phyloP scores from a whole-genome alignment of 495 filamentous ascomycete genomes.

The Lasiosphaeriaceae sp. region DNA sequence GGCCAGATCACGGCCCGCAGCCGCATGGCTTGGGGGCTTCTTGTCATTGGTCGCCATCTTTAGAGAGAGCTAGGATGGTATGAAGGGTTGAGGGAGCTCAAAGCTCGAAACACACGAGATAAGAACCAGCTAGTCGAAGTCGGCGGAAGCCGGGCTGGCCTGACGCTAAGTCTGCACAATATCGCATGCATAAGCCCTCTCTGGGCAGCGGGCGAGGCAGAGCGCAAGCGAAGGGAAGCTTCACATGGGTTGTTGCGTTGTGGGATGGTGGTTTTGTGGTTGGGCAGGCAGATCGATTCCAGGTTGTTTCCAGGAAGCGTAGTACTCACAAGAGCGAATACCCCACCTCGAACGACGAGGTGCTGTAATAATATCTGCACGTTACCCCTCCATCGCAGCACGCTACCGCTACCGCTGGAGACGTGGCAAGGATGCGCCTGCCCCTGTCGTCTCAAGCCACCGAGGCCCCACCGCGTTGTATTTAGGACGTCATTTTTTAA shows the following conservation, averaged over 20 bases:
- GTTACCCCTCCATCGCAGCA: background rate
- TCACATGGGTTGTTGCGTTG: constrained; percentile 13
- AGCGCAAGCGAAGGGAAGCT: background rate
- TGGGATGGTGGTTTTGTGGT: too few species aligned
- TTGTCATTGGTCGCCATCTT: constrained; percentile 8
- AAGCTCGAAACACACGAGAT: background rate
- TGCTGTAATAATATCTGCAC: background rate
- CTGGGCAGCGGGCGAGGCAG: background rate
- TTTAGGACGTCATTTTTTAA: too few species aligned
- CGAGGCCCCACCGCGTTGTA: too few species aligned
- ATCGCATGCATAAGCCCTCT: background rate
- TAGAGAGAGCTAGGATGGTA: background rate
- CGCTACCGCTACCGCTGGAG: too few species aligned
- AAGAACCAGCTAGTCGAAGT: background rate
- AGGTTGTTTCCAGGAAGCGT: too few species aligned
- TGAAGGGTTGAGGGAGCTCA: background rate
- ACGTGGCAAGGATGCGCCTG: too few species aligned
- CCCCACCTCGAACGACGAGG: background rate
- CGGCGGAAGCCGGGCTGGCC: too few species aligned
- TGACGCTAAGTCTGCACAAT: too few species aligned
- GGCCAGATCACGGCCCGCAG: background rate
- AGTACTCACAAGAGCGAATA: background rate
- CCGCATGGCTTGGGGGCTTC: background rate
- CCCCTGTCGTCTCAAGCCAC: too few species aligned
- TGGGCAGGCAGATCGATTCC: too few species aligned